Evolutionary conservation across 257 asterid species (phyloP).

Genomic region (Schizonepeta tenuifolia): DNA sequence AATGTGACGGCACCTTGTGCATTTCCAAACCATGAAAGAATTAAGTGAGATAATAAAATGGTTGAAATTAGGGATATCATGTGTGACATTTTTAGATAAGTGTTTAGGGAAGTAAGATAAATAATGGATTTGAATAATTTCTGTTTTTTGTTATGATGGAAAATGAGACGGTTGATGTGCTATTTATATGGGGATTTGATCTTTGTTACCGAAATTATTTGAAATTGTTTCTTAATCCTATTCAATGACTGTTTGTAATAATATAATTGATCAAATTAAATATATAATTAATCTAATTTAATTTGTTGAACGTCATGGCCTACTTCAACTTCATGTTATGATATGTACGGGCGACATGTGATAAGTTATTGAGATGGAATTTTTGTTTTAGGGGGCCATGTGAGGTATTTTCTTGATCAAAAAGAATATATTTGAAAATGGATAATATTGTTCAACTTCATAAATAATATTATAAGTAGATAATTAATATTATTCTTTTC

Average conservation of each 20-base stretch:
- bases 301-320: conserved; percentile 32
- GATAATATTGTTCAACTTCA: background rate
- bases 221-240: background rate
- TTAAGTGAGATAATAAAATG: conserved; percentile 30
- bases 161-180: conserved; percentile 31
- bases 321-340: conserved; percentile 40
- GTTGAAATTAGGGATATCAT: conserved; percentile 28
- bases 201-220: conserved; percentile 8
- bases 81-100: background rate
- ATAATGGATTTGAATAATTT: conserved; percentile 1
- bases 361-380: conserved; percentile 35
- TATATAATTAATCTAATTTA: background rate
- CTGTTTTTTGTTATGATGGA: conserved; percentile 3
- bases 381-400: conserved; percentile 31
- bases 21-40: conserved; percentile 23
- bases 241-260: background rate
- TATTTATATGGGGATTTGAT: conserved; percentile 36
- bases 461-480: background rate
- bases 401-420: background rate
- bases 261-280: too few relatives aligned
- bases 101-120: background rate
- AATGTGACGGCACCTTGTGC: conserved; percentile 45
- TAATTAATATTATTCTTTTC: background rate
- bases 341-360: conserved; percentile 57
- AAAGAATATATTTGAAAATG: background rate